Conservation (phyloP, 2,329 filamentous ascomycete species). For the Fusarium armeniacum region DNA sequence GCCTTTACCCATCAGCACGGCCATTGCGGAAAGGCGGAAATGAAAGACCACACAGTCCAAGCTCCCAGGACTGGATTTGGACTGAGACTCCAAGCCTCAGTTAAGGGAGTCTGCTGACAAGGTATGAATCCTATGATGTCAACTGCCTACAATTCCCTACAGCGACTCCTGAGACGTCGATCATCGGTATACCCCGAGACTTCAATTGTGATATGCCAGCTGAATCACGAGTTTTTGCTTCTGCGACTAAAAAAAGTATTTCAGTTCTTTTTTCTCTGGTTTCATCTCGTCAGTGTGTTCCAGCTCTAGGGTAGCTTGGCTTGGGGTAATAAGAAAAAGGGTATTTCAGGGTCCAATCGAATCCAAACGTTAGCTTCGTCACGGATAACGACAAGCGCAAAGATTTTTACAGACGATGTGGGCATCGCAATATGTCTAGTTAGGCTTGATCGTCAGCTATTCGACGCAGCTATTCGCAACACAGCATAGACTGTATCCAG, state of each 20-base stretch:
- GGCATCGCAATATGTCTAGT: slow-evolving; percentile 15
- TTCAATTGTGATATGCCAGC: neutral
- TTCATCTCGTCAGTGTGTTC: slow-evolving; percentile 14
- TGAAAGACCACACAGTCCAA: slow-evolving; percentile 42
- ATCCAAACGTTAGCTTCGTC: slow-evolving; percentile 34
- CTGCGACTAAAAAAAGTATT: neutral
- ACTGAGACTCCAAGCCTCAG: slow-evolving; percentile 30
- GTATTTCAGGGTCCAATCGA: slow-evolving; percentile 34
- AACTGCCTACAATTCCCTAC: slow-evolving; percentile 3
- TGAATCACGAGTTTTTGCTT: slow-evolving; percentile 8
- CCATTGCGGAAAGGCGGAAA: slow-evolving; percentile 43
- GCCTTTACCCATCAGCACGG: slow-evolving; percentile 39
- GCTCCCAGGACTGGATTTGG: slow-evolving; percentile 31
- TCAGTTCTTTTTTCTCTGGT: neutral
- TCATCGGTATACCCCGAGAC: slow-evolving; percentile 7
- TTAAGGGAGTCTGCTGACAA: slow-evolving; percentile 32
- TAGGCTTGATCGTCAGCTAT: slow-evolving; percentile 4
- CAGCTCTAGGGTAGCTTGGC: slow-evolving; percentile 36
- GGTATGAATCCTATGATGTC: slow-evolving; percentile 18
- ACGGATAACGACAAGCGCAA: slow-evolving; percentile 22
- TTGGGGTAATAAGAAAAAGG: slow-evolving; percentile 12
- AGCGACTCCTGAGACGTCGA: slow-evolving; percentile 12
- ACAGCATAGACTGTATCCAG: neutral
- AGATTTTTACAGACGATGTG: slow-evolving; percentile 22
- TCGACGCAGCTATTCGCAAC: neutral